These are phyloP conservation scores for Adenanthera pavonina DNA, from an alignment of 306 rosid genomes.

Conservation along the genomic window DNA sequence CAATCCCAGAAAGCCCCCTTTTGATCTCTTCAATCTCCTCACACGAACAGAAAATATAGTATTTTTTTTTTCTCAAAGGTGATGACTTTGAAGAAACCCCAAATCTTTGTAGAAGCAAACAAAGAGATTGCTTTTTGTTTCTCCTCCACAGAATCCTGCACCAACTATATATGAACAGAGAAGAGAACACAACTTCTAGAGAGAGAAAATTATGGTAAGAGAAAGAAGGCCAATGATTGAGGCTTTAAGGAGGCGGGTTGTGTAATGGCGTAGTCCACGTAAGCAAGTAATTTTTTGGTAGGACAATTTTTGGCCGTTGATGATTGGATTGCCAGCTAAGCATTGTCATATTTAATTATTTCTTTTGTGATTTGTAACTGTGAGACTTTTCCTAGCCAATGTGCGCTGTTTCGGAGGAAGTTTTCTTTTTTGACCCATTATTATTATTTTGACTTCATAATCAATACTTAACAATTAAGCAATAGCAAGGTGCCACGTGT, in stretches of 20 bases:
- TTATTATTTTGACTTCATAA: not conserved
- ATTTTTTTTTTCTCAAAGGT: not conserved
- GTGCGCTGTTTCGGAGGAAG: constrained; percentile 51
- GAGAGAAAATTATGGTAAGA: constrained; percentile 33
- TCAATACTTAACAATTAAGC: constrained; percentile 37
- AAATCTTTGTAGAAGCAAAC: constrained; percentile 44
- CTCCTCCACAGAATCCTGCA: constrained; percentile 35
- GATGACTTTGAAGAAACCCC: constrained; percentile 51
- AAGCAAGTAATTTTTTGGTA: constrained; percentile 29
- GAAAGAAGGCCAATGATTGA: constrained; percentile 71
- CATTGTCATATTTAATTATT: constrained; percentile 42
- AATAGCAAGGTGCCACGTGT: constrained; percentile 47
- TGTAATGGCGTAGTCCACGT: constrained; percentile 57
- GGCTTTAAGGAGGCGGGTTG: constrained; percentile 55
- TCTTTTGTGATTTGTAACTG: not conserved
- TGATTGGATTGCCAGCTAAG: constrained; percentile 76
- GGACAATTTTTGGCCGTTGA: constrained; percentile 58
- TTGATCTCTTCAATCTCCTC: constrained; percentile 33
- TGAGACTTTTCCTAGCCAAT: constrained; percentile 45
- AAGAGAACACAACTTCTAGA: constrained; percentile 42
- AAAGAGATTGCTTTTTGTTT: constrained; percentile 45
- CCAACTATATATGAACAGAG: constrained; percentile 42
- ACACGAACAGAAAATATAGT: not conserved
- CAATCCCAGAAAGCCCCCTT: constrained; percentile 29
- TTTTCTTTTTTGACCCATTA: constrained; percentile 1